Conservation (phyloP, 352 stramenopile species). For the Phytophthora chlamydospora region DNA sequence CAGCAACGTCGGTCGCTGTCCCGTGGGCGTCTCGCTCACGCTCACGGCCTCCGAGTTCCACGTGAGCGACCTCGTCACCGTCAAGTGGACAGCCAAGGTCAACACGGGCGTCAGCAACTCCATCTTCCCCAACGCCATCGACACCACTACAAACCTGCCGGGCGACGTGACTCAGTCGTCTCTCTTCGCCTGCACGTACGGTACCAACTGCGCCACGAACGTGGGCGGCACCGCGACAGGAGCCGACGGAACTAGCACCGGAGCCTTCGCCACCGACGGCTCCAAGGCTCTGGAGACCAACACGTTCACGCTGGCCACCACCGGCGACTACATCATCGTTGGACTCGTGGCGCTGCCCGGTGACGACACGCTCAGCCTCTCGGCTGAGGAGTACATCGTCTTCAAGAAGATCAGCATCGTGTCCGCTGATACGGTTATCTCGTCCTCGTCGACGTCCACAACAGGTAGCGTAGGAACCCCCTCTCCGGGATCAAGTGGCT, state of each 20-base stretch:
- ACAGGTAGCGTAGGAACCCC: constrained; percentile 35
- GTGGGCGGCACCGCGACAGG: constrained; percentile 48
- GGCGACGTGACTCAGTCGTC: constrained; percentile 44
- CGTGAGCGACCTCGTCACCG: constrained; percentile 50
- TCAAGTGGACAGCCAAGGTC: constrained; percentile 59
- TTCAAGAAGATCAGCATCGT: constrained; percentile 76
- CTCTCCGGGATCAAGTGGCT: constrained; percentile 6
- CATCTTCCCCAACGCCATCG: constrained; percentile 73
- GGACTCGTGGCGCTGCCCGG: constrained; percentile 66
- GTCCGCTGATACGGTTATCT: constrained; percentile 47
- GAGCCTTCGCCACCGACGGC: constrained; percentile 50
- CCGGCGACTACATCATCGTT: constrained; percentile 69
- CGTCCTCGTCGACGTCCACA: constrained; percentile 25
- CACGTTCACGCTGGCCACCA: constrained; percentile 54
- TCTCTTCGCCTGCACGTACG: constrained; percentile 63
- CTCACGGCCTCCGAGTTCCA: constrained; percentile 49
- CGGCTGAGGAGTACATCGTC: constrained; percentile 64
- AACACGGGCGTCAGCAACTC: constrained; percentile 38
- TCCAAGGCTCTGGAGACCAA: constrained; percentile 53
- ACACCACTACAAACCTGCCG: constrained; percentile 44
- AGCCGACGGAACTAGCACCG: constrained; percentile 35
- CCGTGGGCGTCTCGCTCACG: constrained; percentile 55
- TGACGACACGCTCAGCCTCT: constrained; percentile 53
- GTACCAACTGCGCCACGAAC: constrained; percentile 68
- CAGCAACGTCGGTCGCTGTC: constrained; percentile 62